A percentile compares a stretch with the other conserved stretches of the same genome.
These are phyloP conservation scores for Geranium rotundifolium DNA, from an alignment of 345 rosid genomes.

Conservation along the genomic window DNA sequence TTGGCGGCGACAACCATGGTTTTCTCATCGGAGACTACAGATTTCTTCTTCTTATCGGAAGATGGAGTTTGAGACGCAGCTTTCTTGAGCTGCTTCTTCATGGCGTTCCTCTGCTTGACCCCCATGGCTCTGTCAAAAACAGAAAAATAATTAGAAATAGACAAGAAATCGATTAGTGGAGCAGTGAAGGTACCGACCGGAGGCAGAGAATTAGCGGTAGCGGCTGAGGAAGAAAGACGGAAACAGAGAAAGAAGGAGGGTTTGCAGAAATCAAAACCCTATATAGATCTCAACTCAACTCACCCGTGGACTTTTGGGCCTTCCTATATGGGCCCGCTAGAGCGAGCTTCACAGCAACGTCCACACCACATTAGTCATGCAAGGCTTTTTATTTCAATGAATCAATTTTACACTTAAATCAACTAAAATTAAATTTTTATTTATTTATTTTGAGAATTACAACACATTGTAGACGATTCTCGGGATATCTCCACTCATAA, in stretches of 20 bases:
- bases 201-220: not conserved
- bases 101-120: conserved; percentile 58
- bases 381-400: too few relatives aligned
- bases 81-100: conserved; percentile 50
- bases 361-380: too few relatives aligned
- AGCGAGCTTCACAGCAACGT: too few relatives aligned
- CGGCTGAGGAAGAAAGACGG: not conserved
- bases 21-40: conserved; percentile 31
- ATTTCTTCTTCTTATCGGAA: conserved; percentile 19
- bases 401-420: too few relatives aligned
- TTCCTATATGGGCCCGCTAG: too few relatives aligned
- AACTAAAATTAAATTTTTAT: too few relatives aligned
- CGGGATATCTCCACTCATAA: too few relatives aligned
- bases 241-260: not conserved
- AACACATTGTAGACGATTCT: too few relatives aligned
- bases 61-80: conserved; percentile 20
- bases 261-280: not conserved
- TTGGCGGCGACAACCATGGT: conserved; percentile 9
- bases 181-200: not conserved
- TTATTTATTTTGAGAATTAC: too few relatives aligned
- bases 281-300: not conserved
- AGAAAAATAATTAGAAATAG: not conserved
- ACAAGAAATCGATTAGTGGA: not conserved
- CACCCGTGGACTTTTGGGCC: not conserved
- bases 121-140: conserved; percentile 35